These are phyloP conservation scores for Boletus pseudopeckii DNA, from an alignment of 768 basidiomycete genomes.

Conservation along the genomic window DNA sequence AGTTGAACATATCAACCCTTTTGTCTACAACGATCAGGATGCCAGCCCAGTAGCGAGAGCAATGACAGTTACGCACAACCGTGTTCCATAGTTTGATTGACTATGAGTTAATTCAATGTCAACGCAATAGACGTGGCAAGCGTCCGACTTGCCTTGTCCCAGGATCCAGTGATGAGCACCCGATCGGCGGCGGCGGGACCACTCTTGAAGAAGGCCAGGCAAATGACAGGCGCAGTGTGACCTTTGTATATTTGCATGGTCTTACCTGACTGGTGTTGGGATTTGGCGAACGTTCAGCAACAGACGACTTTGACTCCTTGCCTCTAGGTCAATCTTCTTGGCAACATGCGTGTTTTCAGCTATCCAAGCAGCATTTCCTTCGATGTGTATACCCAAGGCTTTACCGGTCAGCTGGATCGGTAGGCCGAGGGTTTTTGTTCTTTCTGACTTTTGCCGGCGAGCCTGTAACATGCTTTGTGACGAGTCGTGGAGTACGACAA, in stretches of 20 bases:
- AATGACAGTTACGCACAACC: slow-evolving; percentile 42
- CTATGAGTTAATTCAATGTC: slow-evolving; percentile 38
- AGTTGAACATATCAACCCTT: slow-evolving; percentile 64
- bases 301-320: slow-evolving; percentile 30
- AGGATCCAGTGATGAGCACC: slow-evolving; percentile 84
- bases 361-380: slow-evolving; percentile 72
- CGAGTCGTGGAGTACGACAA: background rate
- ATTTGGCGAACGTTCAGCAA: slow-evolving; percentile 6
- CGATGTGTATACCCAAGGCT: slow-evolving; percentile 66
- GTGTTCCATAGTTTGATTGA: slow-evolving; percentile 87
- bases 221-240: slow-evolving; percentile 87
- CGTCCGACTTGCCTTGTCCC: slow-evolving; percentile 68
- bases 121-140: background rate
- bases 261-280: slow-evolving; percentile 65
- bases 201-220: slow-evolving; percentile 62
- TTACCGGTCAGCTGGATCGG: slow-evolving; percentile 78
- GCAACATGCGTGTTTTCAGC: slow-evolving; percentile 81
- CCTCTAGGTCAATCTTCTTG: slow-evolving; percentile 75
- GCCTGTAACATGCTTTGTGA: slow-evolving; percentile 39
- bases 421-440: slow-evolving; percentile 66
- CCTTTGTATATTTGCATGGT: slow-evolving; percentile 74
- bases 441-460: slow-evolving; percentile 69
- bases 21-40: slow-evolving; percentile 49
- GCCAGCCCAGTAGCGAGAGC: background rate
- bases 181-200: slow-evolving; percentile 36